phyloP scores from a whole-genome alignment of 2,329 filamentous ascomycete genomes.

The Neurospora sp. region DNA sequence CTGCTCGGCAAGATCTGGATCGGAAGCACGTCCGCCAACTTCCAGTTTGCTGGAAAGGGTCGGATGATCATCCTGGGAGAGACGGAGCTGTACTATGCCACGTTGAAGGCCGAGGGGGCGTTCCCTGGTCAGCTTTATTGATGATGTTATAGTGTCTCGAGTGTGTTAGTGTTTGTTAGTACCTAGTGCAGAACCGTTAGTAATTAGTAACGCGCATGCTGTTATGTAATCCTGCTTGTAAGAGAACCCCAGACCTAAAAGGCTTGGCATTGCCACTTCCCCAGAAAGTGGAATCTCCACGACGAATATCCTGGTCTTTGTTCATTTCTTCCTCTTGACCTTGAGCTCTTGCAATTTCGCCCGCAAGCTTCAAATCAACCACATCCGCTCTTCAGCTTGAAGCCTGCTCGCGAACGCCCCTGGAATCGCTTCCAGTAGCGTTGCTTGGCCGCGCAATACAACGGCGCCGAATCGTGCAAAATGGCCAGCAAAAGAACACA shows the following conservation, averaged over 20 bases:
- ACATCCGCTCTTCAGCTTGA: background rate
- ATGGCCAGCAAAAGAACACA: background rate
- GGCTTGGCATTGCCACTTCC: background rate
- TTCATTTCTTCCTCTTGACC: background rate
- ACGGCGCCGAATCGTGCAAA: background rate
- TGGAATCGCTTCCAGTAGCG: background rate
- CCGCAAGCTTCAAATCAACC: background rate
- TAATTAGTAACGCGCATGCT: background rate
- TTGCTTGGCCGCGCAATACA: background rate
- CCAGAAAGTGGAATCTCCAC: background rate
- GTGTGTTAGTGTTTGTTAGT: background rate
- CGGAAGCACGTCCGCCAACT: conserved; percentile 35
- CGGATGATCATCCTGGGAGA: conserved; percentile 33
- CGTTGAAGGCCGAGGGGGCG: conserved; percentile 19
- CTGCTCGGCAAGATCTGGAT: conserved; percentile 49
- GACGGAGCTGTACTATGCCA: conserved; percentile 31
- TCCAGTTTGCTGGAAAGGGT: conserved; percentile 35
- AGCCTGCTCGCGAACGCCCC: background rate
- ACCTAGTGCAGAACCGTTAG: background rate
- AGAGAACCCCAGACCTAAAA: background rate
- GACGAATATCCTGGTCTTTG: background rate
- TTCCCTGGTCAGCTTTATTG: conserved; percentile 12
- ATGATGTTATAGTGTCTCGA: background rate
- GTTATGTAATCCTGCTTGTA: background rate
- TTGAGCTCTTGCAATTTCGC: background rate